A percentile compares a stretch with the other conserved stretches of the same genome.
These are phyloP conservation scores for Tuber melanosporum DNA, from an alignment of 495 filamentous ascomycete species.

Conservation along the genomic window DNA sequence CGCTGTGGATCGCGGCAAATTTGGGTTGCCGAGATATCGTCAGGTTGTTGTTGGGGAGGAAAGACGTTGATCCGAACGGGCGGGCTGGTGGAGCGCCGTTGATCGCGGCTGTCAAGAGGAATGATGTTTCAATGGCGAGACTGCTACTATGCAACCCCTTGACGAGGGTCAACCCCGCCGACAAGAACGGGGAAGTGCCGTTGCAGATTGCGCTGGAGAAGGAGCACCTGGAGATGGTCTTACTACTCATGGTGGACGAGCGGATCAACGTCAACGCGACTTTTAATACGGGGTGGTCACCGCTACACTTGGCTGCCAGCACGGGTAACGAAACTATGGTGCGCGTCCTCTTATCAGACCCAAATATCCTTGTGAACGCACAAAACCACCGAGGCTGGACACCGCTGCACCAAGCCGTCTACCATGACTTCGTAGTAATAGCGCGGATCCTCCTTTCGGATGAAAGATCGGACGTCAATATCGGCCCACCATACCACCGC, in stretches of 20 bases:
- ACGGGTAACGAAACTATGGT: background rate
- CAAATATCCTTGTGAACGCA: background rate
- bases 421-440: background rate
- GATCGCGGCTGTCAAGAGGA: background rate
- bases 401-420: background rate
- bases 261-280: background rate
- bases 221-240: background rate
- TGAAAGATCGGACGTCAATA: background rate
- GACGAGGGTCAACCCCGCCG: background rate
- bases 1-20: background rate
- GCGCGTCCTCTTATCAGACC: background rate
- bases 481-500: background rate
- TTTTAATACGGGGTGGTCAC: background rate
- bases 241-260: background rate
- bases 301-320: background rate
- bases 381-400: slow-evolving; percentile 2
- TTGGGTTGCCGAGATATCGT: background rate
- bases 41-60: background rate
- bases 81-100: background rate
- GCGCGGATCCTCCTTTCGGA: background rate
- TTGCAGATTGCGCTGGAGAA: background rate
- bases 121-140: background rate
- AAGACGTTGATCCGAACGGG: background rate
- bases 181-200: background rate
- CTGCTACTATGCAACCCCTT: background rate